Conservation (phyloP, 2,329 filamentous ascomycete species). For the Alternaria sp. region DNA sequence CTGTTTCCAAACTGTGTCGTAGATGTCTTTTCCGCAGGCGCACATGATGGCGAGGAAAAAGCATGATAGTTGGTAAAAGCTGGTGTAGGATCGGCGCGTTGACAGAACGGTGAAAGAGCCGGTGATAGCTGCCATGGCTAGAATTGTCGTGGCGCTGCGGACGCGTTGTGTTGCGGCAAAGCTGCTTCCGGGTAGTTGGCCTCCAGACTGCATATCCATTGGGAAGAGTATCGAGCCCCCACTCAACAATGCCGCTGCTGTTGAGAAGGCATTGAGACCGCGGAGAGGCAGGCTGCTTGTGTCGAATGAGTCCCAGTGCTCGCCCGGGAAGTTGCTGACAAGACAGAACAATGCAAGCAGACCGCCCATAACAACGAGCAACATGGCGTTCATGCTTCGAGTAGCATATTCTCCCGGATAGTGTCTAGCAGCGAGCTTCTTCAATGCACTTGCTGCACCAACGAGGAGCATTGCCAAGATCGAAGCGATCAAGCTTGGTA, state of each 20-base stretch:
- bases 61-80: slow-evolving; percentile 19
- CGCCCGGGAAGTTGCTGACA: neutral
- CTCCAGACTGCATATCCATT: neutral
- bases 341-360: slow-evolving; percentile 13
- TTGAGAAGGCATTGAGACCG: slow-evolving; percentile 17
- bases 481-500: slow-evolving; percentile 25
- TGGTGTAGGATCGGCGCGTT: slow-evolving; percentile 31
- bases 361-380: slow-evolving; percentile 6
- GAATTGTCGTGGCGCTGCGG: slow-evolving; percentile 10
- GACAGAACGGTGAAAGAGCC: slow-evolving; percentile 21
- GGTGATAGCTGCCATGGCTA: slow-evolving; percentile 17
- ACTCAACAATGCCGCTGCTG: slow-evolving; percentile 18
- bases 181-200: neutral
- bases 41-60: slow-evolving; percentile 20
- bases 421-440: slow-evolving; percentile 10
- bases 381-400: neutral
- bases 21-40: slow-evolving; percentile 8
- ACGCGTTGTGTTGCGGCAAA: neutral
- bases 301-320: slow-evolving; percentile 14
- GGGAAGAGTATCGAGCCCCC: slow-evolving; percentile 28
- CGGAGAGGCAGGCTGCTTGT: slow-evolving; percentile 12
- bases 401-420: slow-evolving; percentile 6
- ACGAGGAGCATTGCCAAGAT: slow-evolving; percentile 30
- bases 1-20: neutral
- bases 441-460: slow-evolving; percentile 24